Conservation (phyloP, 148 eudicot species). For the Chenopodium quinoa region DNA sequence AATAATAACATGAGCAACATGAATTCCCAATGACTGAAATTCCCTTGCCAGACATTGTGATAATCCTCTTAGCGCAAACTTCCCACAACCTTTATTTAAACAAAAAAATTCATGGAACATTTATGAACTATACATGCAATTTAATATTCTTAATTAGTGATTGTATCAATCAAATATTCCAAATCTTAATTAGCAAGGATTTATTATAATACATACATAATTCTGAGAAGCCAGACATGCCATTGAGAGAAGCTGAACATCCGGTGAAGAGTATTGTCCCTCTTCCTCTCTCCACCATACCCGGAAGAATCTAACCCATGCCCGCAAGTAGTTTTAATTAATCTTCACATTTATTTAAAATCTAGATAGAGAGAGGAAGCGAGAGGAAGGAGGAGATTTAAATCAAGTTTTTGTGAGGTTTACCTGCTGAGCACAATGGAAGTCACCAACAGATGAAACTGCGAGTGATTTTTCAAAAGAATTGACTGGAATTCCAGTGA, state of each 20-base stretch:
- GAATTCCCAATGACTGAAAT: conserved; percentile 69
- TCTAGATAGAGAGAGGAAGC: neutral
- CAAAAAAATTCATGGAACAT: neutral
- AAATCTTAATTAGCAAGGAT: neutral
- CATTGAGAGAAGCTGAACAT: conserved; percentile 76
- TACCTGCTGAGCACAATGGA: conserved; percentile 85
- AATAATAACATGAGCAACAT: conserved; percentile 75
- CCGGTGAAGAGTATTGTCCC: conserved; percentile 90
- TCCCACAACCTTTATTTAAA: conserved; percentile 59
- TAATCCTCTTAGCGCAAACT: conserved; percentile 76
- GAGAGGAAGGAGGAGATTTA: neutral
- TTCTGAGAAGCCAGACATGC: conserved; percentile 73
- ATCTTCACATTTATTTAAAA: neutral
- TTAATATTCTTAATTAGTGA: too few relatives aligned
- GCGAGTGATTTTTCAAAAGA: conserved; percentile 66
- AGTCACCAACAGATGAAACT: conserved; percentile 79
- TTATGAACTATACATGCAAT: neutral
- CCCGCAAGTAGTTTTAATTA: neutral
- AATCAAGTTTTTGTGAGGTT: neutral
- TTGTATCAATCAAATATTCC: neutral
- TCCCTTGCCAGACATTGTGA: conserved; percentile 81
- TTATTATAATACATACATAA: conserved; percentile 40
- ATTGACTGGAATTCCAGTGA: conserved; percentile 49
- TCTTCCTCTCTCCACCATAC: conserved; percentile 76
- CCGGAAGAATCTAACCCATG: conserved; percentile 60